Evolutionary conservation across 1,284 basidiomycete genomes (phyloP), one percentile per base, ranked within the genome.

Genomic region (Boletus semigastroideus): DNA sequence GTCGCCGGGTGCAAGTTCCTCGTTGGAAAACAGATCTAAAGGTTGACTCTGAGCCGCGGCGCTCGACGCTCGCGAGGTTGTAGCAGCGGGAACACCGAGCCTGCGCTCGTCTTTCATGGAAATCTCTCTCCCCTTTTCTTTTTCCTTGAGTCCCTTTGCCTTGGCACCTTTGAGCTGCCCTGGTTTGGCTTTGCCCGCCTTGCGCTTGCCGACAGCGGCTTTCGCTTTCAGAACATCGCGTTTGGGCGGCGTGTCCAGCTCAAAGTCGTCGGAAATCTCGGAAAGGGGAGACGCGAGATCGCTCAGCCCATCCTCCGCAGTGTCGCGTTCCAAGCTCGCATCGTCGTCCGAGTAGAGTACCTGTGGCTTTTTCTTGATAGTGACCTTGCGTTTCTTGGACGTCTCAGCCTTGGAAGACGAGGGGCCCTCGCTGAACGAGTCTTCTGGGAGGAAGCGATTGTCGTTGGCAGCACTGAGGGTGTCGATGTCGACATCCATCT

Each of bases 41-140:
- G 55, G 56, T 38, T 69, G 67, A 19, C 62, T 62, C 40, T 68
- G 67, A 20, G 64, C 51, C 37, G 65, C 55, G 36, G 49, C 36
- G n/a, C 65, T 68, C 16, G 68, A 67, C 30, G 57, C 68, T 16
- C 54, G 53, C 31, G 63, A 64, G 3, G 56, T 55, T 2, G 58
- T 54, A 16, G 52, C 30, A 6, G 49, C 38, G 10, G 50, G 55
- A 4, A 46, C 46, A 20, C 37, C 48, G 2, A 63, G 53, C 58
- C 67, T 76, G 42, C 74, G 71, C 55, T 78, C 77, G 51, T 77
- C 74, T 49, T 69, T 72, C 46, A 73, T 67, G 38, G 60, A 37
- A 19, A 74, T 61, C 36, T 72, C 71, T 37, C 65, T 72, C 42
- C 65, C 66, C 43, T 52, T 65, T 42, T 65, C 66, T 41, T 62